Evolutionary conservation across 768 basidiomycete genomes (phyloP).

Genomic region (Kwoniella dejecticola): DNA sequence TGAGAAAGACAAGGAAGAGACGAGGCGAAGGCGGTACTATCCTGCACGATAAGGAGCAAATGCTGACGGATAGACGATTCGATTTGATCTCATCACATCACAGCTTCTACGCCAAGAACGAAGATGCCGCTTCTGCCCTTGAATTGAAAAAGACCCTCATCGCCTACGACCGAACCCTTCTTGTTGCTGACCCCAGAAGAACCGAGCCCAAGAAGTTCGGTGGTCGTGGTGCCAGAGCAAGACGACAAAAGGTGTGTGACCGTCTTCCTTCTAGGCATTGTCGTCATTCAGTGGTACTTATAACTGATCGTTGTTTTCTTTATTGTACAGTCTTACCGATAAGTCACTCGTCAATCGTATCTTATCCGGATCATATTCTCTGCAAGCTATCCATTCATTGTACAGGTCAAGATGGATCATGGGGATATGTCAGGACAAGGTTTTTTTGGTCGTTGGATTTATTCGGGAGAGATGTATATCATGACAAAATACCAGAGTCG

Average conservation of each 20-base stretch:
- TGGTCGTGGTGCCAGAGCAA: conserved; percentile 95
- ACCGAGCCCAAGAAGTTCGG: conserved; percentile 99
- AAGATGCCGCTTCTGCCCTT: conserved; percentile 94
- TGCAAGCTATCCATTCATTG: not conserved
- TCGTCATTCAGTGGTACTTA: not conserved
- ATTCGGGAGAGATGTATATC: conserved; percentile 43
- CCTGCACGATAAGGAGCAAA: not conserved
- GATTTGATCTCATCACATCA: not conserved
- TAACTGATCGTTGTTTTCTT: conserved; percentile 4
- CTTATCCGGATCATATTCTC: not conserved
- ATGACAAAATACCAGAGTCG: conserved; percentile 29
- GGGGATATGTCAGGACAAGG: conserved; percentile 7
- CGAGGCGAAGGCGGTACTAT: no score
- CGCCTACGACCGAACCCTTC: conserved; percentile 76
- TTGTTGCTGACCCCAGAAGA: conserved; percentile 66
- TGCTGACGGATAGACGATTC: conserved; percentile 15
- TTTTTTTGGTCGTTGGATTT: conserved; percentile 25
- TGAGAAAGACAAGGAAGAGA: no score
- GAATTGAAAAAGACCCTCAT: conserved; percentile 98
- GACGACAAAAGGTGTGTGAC: conserved; percentile 78
- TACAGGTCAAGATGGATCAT: conserved; percentile 2
- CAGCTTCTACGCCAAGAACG: conserved; percentile 85
- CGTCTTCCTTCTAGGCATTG: not conserved
- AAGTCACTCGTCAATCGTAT: conserved; percentile 27
- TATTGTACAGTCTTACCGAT: conserved; percentile 41